Evolutionary conservation across 805 yeast genomes (phyloP).

Genomic region (Cyberlindnera meyerae): DNA sequence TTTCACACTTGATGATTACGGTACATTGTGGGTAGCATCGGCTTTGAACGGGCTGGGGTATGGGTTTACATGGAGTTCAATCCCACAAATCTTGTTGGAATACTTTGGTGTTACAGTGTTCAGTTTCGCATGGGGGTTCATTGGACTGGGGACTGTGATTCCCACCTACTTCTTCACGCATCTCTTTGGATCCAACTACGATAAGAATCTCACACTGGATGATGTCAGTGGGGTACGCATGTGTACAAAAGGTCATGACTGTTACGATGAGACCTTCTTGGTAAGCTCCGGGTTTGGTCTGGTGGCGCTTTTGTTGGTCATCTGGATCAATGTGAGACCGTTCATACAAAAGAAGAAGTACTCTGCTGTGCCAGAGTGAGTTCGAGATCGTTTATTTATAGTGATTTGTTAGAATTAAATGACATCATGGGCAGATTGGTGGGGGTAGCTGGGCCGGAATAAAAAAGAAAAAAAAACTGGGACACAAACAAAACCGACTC

Average conservation of each 20-base stretch:
- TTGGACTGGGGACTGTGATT: slow-evolving; percentile 60
- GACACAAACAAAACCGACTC: too few species aligned
- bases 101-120: slow-evolving; percentile 63
- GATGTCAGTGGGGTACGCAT: slow-evolving; percentile 9
- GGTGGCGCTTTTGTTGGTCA: slow-evolving; percentile 10
- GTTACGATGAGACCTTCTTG: slow-evolving; percentile 39
- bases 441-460: too few species aligned
- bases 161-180: slow-evolving; percentile 57
- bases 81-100: slow-evolving; percentile 75
- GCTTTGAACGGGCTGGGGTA: slow-evolving; percentile 63
- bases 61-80: slow-evolving; percentile 66
- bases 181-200: slow-evolving; percentile 61
- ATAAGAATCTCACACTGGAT: slow-evolving; percentile 32
- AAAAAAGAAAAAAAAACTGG: too few species aligned
- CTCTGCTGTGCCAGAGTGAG: not conserved
- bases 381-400: not conserved
- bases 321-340: slow-evolving; percentile 18
- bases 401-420: too few species aligned
- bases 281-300: slow-evolving; percentile 31
- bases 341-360: slow-evolving; percentile 4
- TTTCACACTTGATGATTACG: slow-evolving; percentile 28
- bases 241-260: slow-evolving; percentile 24
- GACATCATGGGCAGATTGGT: too few species aligned
- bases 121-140: slow-evolving; percentile 70
- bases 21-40: slow-evolving; percentile 45